Evolutionary conservation across 306 rosid species (phyloP), one percentile per base, ranked within the genome.

Genomic region (Comarum palustre): DNA sequence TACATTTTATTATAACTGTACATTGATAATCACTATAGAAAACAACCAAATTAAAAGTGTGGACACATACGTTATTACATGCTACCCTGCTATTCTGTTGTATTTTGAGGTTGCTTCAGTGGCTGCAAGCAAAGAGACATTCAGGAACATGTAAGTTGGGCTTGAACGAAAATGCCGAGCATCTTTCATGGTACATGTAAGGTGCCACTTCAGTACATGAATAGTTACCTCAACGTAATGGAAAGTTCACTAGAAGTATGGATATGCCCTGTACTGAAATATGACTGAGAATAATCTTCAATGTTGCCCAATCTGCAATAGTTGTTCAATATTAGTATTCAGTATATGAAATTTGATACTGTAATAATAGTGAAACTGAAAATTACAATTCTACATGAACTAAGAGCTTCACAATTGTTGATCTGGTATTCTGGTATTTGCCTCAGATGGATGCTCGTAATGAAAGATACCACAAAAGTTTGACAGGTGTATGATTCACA

Each of bases 231-330:
- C 81, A 72, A 87, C 60, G 12, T 22, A 69, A 78, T 25, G 45
- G 24, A 85, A 66, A 93, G 80, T 63, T 87, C 87, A 63, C 61
- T 70, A 52, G 93, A 93, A 65, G 97, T 86, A 9, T 85, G 92
- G 68, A 90, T 86, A 46, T 75, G 74, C 43, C 97, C 96, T 8
- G 82, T 78, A 87, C 89, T 83, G 80, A 90, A 88, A 80, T 93
- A 93, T 73, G 94, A 87, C 51, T 85, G 92, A 47, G 96, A 93
- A 76, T 81, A 84, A 66, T 93, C 97, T 81, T 93, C 92, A 67
- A 93, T 89, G 70, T 83, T 83, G 76, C 82, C 98, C 83, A 85
- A 76, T 76, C 97, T 93, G 87, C 76, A 79, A 77, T 75, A 68
- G 75, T 66, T 36, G 43, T 52, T 60, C 76, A 52, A n/a, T 14